Evolutionary conservation across 192 early-diverging fungal species (phyloP).

Genomic region (Gaertneriomyces sp.): DNA sequence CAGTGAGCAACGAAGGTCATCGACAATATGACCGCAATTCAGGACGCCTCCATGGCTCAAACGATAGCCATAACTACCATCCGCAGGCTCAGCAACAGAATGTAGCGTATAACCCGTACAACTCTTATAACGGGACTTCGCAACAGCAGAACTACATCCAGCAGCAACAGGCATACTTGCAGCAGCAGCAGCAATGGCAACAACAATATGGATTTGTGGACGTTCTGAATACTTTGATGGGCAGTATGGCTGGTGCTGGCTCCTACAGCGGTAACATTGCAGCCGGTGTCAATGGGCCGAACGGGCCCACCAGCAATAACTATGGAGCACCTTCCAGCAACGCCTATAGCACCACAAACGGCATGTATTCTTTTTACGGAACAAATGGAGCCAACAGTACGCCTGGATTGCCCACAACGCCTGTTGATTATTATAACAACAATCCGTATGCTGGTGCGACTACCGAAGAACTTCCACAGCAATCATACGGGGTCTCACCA

Average conservation of each 20-base stretch:
- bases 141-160: slow-evolving; percentile 6
- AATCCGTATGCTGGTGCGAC: background rate
- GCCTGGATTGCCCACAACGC: background rate
- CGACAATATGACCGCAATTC: no score
- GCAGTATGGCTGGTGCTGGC: slow-evolving; percentile 5
- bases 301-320: background rate
- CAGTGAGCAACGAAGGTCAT: no score
- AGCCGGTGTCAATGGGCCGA: background rate
- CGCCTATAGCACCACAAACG: slow-evolving; percentile 7
- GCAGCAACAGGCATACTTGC: slow-evolving; percentile 20
- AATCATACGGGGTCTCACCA: background rate
- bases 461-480: background rate
- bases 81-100: background rate
- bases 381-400: slow-evolving; percentile 7
- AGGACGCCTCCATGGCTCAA: background rate
- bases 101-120: background rate
- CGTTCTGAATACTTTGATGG: slow-evolving; percentile 3
- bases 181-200: slow-evolving; percentile 25
- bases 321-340: slow-evolving; percentile 2
- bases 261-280: slow-evolving; percentile 1
- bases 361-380: slow-evolving; percentile 1
- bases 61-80: background rate
- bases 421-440: background rate
- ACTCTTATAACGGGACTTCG: background rate
- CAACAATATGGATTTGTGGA: slow-evolving; percentile 6